Evolutionary conservation across 202 grass and related monocot species (phyloP), one percentile per base, ranked within the genome.

Genomic region (Carex sylvatica): DNA sequence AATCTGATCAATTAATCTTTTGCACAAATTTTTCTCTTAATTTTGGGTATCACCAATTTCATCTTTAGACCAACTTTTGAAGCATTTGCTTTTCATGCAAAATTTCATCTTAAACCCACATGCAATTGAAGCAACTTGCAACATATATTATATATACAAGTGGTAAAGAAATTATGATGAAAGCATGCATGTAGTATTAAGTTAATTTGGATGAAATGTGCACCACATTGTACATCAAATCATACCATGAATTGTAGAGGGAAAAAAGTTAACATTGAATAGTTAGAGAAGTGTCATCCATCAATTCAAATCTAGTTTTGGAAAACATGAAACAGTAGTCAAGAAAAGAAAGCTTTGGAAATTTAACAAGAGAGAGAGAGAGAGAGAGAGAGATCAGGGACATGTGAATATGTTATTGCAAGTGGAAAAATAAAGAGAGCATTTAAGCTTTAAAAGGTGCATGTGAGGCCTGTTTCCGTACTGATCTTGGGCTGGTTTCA

Each of bases 401-500:
- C 55, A 82, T 19, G 61, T 82, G 61, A 65, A 61, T 80, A 30
- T 64, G 58, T 49, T 20, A 80, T 65, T 51, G 60, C 78, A 80
- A 80, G 78, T 61, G n/a, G 78, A 38, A 64, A 26, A 11, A 80
- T 19, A 44, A 80, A 78, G 13, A 4, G 2, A 65, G 61, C 66
- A 54, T 81, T 81, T 68, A 81, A 68, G 42, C 40, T 38, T 67
- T 67, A 68, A 81, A 51, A 65, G 40, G 44, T 81, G 22, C 79
- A 81, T 82, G 44, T 54, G 62, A 82, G 8, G 44, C 30, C 80
- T 68, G 62, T 20, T 69, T 69, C 80, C 64, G 80, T 82, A 82
- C 80, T 8, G 33, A 24, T 81, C 59, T 44, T 64, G 58, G 58
- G 38, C 6, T 62, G 38, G 61, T 82, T 69, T 68, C 61, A 68